Conservation (phyloP, 2,329 filamentous ascomycete species). For the Knufia fluminis region DNA sequence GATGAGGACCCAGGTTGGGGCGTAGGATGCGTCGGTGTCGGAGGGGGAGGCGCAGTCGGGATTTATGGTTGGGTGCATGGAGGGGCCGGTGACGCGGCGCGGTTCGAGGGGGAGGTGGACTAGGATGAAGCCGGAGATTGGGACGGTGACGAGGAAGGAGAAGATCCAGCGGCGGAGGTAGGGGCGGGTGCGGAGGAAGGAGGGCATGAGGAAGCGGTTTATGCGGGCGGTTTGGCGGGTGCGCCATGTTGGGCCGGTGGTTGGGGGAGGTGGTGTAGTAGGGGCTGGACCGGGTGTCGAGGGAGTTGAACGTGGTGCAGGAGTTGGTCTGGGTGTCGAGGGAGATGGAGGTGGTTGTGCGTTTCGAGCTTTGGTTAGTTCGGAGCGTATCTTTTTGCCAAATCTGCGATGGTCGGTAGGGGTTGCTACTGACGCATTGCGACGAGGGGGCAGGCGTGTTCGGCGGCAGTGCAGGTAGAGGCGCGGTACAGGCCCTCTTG, state of each 20-base stretch:
- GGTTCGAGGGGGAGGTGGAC: slow-evolving; percentile 32
- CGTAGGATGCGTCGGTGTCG: slow-evolving; percentile 35
- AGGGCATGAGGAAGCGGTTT: not conserved
- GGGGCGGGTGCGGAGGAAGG: not conserved
- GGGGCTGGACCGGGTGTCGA: not conserved
- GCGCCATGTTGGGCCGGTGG: not conserved
- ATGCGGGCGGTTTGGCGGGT: not conserved
- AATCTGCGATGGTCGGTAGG: not conserved
- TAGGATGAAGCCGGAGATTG: not conserved
- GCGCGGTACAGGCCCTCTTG: not conserved
- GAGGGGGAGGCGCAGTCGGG: slow-evolving; percentile 51
- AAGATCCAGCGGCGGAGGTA: slow-evolving; percentile 3
- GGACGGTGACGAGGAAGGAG: slow-evolving; percentile 1
- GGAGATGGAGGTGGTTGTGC: not conserved
- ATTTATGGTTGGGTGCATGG: slow-evolving; percentile 73
- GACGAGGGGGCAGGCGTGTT: not conserved
- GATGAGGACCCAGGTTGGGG: slow-evolving; percentile 33
- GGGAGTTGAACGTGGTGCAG: no score
- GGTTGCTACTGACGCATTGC: not conserved
- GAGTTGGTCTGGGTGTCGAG: no score
- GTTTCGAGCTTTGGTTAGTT: not conserved
- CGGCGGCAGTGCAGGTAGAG: not conserved
- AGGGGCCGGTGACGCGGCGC: slow-evolving; percentile 40
- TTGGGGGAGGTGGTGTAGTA: not conserved
- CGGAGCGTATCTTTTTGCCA: not conserved